These are phyloP conservation scores for Salvia sclarea DNA, from an alignment of 305 asterid species.

Conservation along the genomic window DNA sequence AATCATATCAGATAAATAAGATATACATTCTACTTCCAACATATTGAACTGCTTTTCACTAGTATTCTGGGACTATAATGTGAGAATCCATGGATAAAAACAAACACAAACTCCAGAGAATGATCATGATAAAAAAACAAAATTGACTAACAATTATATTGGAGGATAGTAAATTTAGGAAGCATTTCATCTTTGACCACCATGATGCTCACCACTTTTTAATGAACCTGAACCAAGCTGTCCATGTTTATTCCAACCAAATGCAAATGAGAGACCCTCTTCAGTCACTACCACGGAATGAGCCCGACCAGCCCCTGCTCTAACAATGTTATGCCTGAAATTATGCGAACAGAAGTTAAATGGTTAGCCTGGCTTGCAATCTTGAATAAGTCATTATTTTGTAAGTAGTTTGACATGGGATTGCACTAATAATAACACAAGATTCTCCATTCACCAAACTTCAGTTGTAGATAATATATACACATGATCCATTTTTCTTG, in stretches of 20 bases:
- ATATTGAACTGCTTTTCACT: neutral
- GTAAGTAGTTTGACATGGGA: neutral
- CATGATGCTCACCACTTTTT: slow-evolving; percentile 62
- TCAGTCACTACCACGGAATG: slow-evolving; percentile 89
- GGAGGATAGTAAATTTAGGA: neutral
- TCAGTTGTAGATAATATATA: neutral
- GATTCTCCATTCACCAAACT: slow-evolving; percentile 17
- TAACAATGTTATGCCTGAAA: slow-evolving; percentile 67
- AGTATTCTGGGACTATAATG: neutral
- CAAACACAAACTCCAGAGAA: neutral
- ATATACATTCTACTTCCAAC: neutral
- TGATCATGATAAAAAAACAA: too few relatives aligned
- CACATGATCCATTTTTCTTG: neutral
- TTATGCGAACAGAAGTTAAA: slow-evolving; percentile 21
- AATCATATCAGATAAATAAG: neutral
- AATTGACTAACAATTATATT: neutral
- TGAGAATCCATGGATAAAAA: neutral
- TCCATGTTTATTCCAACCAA: slow-evolving; percentile 97
- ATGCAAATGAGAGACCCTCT: slow-evolving; percentile 71
- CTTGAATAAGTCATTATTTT: neutral
- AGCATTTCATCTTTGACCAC: neutral
- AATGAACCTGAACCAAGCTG: slow-evolving; percentile 84
- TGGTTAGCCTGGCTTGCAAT: neutral
- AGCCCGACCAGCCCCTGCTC: slow-evolving; percentile 80
- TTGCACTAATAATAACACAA: neutral